A percentile compares a stretch with the other conserved stretches of the same genome.
phyloP scores from a whole-genome alignment of 2,329 filamentous ascomycete species.

The Ceratocystis variospora region DNA sequence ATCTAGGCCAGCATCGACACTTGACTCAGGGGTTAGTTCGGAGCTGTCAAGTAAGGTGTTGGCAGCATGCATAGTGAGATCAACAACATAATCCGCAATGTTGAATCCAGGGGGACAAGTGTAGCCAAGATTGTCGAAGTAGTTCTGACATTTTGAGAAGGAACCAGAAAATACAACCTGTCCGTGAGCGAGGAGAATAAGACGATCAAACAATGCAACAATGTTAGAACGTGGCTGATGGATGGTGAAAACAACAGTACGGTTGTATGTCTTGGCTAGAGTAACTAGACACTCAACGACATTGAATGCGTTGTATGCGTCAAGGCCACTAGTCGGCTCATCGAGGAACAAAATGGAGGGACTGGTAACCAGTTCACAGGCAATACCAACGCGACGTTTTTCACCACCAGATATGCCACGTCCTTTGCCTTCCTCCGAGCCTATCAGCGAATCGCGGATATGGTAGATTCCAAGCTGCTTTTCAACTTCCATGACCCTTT shows the following conservation, averaged over 20 bases:
- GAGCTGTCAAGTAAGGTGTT: constrained; percentile 43
- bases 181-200: constrained; percentile 82
- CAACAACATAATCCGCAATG: constrained; percentile 93
- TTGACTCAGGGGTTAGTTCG: constrained; percentile 40
- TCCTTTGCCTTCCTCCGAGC: constrained; percentile 85
- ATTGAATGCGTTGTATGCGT: constrained; percentile 96
- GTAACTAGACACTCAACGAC: constrained; percentile 93
- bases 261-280: constrained; percentile 87
- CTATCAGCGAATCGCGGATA: constrained; percentile 89
- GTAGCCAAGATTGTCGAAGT: constrained; percentile 87
- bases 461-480: constrained; percentile 88
- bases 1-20: background rate
- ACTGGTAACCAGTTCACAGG: constrained; percentile 93
- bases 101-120: constrained; percentile 93
- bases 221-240: constrained; percentile 98
- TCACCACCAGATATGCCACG: constrained; percentile 95
- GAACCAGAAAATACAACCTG: constrained; percentile 87
- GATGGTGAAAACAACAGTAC: constrained; percentile 96
- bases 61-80: constrained; percentile 91
- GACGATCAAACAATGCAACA: constrained; percentile 85
- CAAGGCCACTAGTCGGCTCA: constrained; percentile 88
- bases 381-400: constrained; percentile 90
- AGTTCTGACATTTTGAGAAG: constrained; percentile 74
- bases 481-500: constrained; percentile 83
- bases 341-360: constrained; percentile 95